A percentile compares a stretch with the other conserved stretches of the same genome.
phyloP scores from a whole-genome alignment of 441 rosid species.

The Aleurites moluccanus region DNA sequence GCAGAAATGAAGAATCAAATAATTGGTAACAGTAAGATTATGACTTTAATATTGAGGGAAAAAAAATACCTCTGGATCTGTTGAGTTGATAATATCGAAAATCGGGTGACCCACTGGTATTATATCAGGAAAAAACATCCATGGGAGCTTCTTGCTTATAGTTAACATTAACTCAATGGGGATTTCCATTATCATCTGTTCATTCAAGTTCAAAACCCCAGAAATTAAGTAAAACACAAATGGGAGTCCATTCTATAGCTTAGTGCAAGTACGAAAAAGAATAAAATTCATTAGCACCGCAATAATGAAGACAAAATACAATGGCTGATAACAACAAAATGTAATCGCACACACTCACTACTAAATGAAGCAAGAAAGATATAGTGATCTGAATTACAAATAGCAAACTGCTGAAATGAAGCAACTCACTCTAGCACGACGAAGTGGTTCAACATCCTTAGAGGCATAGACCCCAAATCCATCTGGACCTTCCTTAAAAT shows the following conservation, averaged over 20 bases:
- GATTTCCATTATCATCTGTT: constrained; percentile 89
- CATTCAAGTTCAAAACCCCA: constrained; percentile 24
- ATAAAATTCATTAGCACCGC: not conserved
- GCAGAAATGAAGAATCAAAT: not conserved
- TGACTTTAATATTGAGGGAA: not conserved
- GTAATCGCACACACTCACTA: not conserved
- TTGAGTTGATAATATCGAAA: constrained; percentile 86
- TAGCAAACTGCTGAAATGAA: not conserved
- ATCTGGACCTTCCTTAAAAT: constrained; percentile 86
- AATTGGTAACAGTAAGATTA: not conserved
- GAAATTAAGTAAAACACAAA: not conserved
- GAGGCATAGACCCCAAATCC: constrained; percentile 92
- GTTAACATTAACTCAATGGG: constrained; percentile 88
- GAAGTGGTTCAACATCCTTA: constrained; percentile 78
- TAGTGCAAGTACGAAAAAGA: not conserved
- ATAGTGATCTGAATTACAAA: not conserved
- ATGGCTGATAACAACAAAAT: not conserved
- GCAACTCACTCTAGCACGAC: constrained; percentile 80
- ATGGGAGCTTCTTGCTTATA: constrained; percentile 76
- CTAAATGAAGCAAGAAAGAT: not conserved
- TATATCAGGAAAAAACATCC: constrained; percentile 97
- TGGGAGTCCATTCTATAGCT: not conserved
- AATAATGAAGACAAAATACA: not conserved
- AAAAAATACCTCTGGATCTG: constrained; percentile 70
- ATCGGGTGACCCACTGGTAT: constrained; percentile 90